These are phyloP conservation scores for Penicillium hordei DNA, from an alignment of 2,329 filamentous ascomycete species.

Conservation along the genomic window DNA sequence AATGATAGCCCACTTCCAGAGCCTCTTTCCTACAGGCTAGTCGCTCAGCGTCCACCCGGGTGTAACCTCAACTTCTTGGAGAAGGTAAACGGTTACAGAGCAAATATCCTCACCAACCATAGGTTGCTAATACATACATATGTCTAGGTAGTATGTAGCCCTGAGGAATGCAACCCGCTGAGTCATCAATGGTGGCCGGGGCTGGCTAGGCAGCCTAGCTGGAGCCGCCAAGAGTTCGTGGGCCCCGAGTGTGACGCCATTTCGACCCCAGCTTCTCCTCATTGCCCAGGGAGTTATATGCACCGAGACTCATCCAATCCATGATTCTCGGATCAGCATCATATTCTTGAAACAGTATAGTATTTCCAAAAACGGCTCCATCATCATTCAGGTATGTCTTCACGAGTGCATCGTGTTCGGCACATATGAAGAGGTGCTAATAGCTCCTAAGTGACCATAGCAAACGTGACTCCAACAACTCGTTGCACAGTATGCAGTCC, in stretches of 20 bases:
- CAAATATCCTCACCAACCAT: background rate
- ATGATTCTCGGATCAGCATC: background rate
- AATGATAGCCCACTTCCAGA: background rate
- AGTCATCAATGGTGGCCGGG: background rate
- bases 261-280: conserved; percentile 1
- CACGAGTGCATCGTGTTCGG: background rate
- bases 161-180: too few species aligned
- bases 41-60: background rate
- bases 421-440: conserved; percentile 3
- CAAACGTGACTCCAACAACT: conserved; percentile 9
- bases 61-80: background rate
- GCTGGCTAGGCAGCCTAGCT: background rate
- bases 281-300: background rate
- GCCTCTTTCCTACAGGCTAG: background rate
- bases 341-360: background rate
- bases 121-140: background rate
- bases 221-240: background rate
- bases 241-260: conserved; percentile 4
- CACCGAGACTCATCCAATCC: background rate
- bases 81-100: background rate
- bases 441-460: conserved; percentile 9
- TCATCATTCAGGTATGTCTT: background rate
- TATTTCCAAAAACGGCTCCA: background rate
- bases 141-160: too few species aligned
- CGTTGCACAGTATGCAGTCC: background rate